A percentile compares a stretch with the other conserved stretches of the same genome.
Conservation (phyloP, 73 alveolate genomes). For the Stentor roeselii region DNA sequence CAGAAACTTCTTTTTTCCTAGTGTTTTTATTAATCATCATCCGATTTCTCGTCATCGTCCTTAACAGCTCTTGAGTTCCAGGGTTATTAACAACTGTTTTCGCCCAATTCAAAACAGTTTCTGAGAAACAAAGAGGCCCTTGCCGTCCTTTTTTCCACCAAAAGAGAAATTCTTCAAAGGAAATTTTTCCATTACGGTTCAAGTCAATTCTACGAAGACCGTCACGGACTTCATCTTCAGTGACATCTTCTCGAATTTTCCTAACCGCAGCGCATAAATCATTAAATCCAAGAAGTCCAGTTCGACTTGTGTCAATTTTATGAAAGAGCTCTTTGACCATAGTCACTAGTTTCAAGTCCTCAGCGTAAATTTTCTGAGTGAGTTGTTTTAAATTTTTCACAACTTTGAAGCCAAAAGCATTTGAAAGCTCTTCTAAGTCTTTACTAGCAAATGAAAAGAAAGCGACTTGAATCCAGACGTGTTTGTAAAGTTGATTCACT, state of each 20-base stretch:
- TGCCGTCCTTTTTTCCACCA: constrained; percentile 30
- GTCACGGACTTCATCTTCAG: constrained; percentile 59
- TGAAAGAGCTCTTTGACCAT: constrained; percentile 44
- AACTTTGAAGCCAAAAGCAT: neutral
- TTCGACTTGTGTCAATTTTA: constrained; percentile 53
- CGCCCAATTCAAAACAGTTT: neutral
- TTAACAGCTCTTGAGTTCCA: neutral
- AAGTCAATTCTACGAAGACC: constrained; percentile 61
- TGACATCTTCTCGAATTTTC: constrained; percentile 52
- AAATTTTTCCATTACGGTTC: constrained; percentile 58
- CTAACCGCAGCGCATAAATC: constrained; percentile 53
- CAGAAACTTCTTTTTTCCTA: neutral
- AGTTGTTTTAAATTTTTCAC: constrained; percentile 38
- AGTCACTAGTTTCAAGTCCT: constrained; percentile 55
- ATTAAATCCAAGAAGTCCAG: constrained; percentile 55
- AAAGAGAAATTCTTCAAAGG: constrained; percentile 58
- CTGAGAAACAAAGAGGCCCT: neutral
- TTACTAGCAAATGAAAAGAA: neutral
- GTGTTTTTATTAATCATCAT: neutral
- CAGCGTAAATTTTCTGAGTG: constrained; percentile 50
- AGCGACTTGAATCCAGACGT: neutral
- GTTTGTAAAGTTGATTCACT: neutral
- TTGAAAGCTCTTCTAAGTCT: neutral
- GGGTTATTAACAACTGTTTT: neutral
- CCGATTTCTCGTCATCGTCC: neutral